Percentiles rank a stretch among this genome's conserved stretches.
Conservation (phyloP, 495 filamentous ascomycete genomes). For the Penicillium canariense region DNA sequence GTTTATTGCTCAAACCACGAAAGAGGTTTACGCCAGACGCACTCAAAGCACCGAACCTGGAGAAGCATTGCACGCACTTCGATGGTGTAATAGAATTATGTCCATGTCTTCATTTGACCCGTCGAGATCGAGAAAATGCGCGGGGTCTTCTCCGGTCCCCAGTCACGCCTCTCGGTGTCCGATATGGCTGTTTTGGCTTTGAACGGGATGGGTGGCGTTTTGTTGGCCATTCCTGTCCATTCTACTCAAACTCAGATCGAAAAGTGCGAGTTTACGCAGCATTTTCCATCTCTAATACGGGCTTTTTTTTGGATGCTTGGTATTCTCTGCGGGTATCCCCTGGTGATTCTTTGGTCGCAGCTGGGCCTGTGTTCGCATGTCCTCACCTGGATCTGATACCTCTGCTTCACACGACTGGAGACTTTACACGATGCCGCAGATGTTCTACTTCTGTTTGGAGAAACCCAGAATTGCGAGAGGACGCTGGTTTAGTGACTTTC, state of each 20-base stretch:
- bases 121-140: not conserved
- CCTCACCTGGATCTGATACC: not conserved
- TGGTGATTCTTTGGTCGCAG: not conserved
- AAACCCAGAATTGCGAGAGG: not conserved
- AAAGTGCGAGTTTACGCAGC: not conserved
- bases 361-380: not conserved
- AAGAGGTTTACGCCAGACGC: not conserved
- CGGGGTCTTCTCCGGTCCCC: not conserved
- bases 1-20: not conserved
- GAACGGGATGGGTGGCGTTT: not conserved
- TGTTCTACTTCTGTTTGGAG: not conserved
- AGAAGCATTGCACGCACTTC: not conserved
- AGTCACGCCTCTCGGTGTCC: not conserved
- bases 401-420: not conserved
- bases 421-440: not conserved
- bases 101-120: not conserved
- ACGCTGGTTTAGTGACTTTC: not conserved
- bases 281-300: not conserved
- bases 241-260: not conserved
- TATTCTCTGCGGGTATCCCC: not conserved
- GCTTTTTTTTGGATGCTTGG: not conserved
- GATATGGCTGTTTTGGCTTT: not conserved
- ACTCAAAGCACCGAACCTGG: not conserved
- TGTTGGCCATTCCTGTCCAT: not conserved
- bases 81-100: not conserved